phyloP scores from a whole-genome alignment of 176 grass and related monocot genomes.

The Dactylis glomerata region DNA sequence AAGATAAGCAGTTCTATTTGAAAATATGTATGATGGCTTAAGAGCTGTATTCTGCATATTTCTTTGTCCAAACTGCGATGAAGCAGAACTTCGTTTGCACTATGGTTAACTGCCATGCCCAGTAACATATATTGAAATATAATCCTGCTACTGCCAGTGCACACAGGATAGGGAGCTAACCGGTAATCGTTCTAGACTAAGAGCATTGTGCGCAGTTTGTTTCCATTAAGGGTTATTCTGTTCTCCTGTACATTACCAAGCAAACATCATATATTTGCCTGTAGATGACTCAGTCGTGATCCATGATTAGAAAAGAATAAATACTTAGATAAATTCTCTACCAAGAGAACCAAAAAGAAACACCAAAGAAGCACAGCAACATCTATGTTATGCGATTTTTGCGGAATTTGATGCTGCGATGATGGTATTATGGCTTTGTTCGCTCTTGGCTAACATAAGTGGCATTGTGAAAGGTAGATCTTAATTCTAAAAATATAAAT shows the following conservation, averaged over 20 bases:
- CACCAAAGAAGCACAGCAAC: neutral
- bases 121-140: neutral
- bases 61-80: neutral
- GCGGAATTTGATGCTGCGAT: neutral
- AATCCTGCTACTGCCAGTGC: neutral
- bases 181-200: neutral
- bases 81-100: constrained; percentile 24
- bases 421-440: neutral
- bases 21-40: neutral
- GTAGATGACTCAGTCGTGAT: neutral
- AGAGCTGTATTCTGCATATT: neutral
- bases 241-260: neutral
- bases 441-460: constrained; percentile 1
- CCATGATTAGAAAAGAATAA: neutral
- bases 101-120: neutral
- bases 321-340: neutral
- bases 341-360: constrained; percentile 4
- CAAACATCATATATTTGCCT: constrained; percentile 12
- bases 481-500: neutral
- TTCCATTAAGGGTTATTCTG: neutral
- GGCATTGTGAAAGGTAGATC: neutral
- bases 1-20: neutral
- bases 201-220: neutral
- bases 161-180: neutral
- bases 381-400: neutral